Percentiles rank a stretch among this genome's conserved stretches.
Evolutionary conservation across 495 filamentous ascomycete species (phyloP).

Genomic region (Aspergillus bridgeri): DNA sequence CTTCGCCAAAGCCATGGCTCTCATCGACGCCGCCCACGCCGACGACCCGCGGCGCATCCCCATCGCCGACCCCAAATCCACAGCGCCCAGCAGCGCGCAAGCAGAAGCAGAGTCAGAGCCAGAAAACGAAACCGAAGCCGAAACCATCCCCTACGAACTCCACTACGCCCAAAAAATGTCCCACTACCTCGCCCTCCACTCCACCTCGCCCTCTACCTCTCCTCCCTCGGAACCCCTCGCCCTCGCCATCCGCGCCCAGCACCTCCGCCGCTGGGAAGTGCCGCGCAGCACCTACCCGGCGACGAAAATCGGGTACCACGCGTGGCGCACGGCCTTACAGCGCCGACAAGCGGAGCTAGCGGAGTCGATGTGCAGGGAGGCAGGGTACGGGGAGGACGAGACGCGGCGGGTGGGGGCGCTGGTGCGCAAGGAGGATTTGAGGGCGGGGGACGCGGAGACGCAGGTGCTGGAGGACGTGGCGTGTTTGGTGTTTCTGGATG

Average conservation of each 20-base stretch:
- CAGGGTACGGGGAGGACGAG: slow-evolving; percentile 46
- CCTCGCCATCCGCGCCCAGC: slow-evolving; percentile 76
- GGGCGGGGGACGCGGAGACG: slow-evolving; percentile 59
- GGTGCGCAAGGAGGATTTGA: slow-evolving; percentile 64
- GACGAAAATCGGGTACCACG: slow-evolving; percentile 67
- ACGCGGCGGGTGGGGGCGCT: slow-evolving; percentile 54
- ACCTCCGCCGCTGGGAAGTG: slow-evolving; percentile 78
- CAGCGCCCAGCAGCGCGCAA: no score
- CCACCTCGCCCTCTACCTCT: slow-evolving; percentile 54
- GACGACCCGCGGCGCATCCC: slow-evolving; percentile 57
- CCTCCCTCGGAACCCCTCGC: slow-evolving; percentile 59
- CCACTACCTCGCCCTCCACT: slow-evolving; percentile 54
- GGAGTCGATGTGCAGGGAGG: slow-evolving; percentile 48
- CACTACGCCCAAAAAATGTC: slow-evolving; percentile 79
- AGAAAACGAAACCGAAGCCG: no score
- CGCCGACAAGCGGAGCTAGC: slow-evolving; percentile 64
- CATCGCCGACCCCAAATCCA: slow-evolving; percentile 5
- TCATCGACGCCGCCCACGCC: slow-evolving; percentile 71
- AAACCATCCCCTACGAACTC: slow-evolving; percentile 63
- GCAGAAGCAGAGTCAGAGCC: no score
- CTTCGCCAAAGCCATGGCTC: slow-evolving; percentile 49
- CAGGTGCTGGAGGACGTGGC: slow-evolving; percentile 80
- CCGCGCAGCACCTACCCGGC: slow-evolving; percentile 65
- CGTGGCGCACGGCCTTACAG: slow-evolving; percentile 70
- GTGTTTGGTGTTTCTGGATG: slow-evolving; percentile 81